phyloP scores from a whole-genome alignment of 257 asterid genomes.

The Vinca minor region DNA sequence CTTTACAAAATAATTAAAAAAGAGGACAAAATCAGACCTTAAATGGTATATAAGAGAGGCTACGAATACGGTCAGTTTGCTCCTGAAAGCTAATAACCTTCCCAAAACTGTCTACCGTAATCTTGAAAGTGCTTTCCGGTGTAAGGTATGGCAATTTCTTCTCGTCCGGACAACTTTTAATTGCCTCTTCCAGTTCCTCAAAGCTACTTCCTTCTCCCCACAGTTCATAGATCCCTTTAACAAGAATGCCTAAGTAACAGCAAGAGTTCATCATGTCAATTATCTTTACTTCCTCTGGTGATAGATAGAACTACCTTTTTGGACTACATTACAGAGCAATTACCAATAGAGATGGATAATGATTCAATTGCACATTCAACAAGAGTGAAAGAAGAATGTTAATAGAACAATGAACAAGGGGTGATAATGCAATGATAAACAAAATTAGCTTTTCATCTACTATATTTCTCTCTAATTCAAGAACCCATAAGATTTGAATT shows the following conservation, averaged over 20 bases:
- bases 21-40: slow-evolving; percentile 37
- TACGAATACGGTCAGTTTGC: slow-evolving; percentile 59
- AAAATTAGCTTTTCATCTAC: background rate
- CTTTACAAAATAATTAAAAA: background rate
- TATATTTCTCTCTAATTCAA: background rate
- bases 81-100: slow-evolving; percentile 64
- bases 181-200: slow-evolving; percentile 78
- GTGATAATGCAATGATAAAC: background rate
- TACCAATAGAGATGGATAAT: background rate
- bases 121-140: slow-evolving; percentile 70
- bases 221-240: slow-evolving; percentile 86
- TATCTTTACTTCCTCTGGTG: background rate
- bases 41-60: slow-evolving; percentile 66
- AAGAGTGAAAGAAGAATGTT: background rate
- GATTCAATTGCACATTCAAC: background rate
- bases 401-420: background rate
- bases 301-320: background rate
- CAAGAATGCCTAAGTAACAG: slow-evolving; percentile 67
- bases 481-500: background rate
- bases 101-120: slow-evolving; percentile 75
- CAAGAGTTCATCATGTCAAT: slow-evolving; percentile 6
- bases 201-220: slow-evolving; percentile 88
- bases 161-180: slow-evolving; percentile 58
- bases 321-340: background rate
- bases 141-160: slow-evolving; percentile 55